These are phyloP conservation scores for Botrytis deweyae DNA, from an alignment of 2,329 filamentous ascomycete species.

Conservation along the genomic window DNA sequence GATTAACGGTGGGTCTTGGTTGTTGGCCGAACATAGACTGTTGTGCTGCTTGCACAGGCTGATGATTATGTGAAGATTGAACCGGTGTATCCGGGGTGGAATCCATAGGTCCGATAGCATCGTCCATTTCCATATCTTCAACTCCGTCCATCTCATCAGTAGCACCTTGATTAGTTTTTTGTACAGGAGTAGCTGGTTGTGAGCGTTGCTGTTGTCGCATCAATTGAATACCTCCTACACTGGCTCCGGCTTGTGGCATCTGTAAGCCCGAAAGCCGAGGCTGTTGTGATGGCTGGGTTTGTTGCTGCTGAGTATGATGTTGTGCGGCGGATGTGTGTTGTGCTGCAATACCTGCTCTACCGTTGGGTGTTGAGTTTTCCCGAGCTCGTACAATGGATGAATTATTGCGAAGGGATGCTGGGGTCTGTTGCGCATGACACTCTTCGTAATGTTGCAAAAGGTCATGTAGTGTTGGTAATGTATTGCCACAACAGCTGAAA, in stretches of 20 bases:
- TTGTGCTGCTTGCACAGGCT: slow-evolving; percentile 67
- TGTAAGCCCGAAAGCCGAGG: slow-evolving; percentile 34
- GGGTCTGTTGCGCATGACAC: slow-evolving; percentile 73
- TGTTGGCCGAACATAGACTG: slow-evolving; percentile 64
- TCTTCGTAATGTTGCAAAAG: slow-evolving; percentile 96
- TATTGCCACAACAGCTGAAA: slow-evolving; percentile 91
- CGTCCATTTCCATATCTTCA: slow-evolving; percentile 97
- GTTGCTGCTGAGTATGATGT: slow-evolving; percentile 48
- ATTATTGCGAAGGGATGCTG: slow-evolving; percentile 46
- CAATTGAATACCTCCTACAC: slow-evolving; percentile 39
- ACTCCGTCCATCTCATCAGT: slow-evolving; percentile 75
- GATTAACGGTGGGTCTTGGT: slow-evolving; percentile 71
- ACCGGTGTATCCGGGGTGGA: slow-evolving; percentile 52
- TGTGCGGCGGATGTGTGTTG: slow-evolving; percentile 44
- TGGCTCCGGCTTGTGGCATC: slow-evolving; percentile 35
- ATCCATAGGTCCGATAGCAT: slow-evolving; percentile 67
- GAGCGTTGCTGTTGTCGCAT: slow-evolving; percentile 40
- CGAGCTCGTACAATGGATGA: slow-evolving; percentile 44
- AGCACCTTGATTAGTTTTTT: slow-evolving; percentile 34
- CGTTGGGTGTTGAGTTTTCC: slow-evolving; percentile 47
- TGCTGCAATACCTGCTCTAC: slow-evolving; percentile 44
- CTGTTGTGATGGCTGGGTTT: slow-evolving; percentile 30
- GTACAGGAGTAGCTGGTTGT: slow-evolving; percentile 37
- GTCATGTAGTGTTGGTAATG: slow-evolving; percentile 88
- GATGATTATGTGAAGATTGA: slow-evolving; percentile 43